Conservation (phyloP, 768 basidiomycete genomes). For the Kwoniella newhampshirensis region DNA sequence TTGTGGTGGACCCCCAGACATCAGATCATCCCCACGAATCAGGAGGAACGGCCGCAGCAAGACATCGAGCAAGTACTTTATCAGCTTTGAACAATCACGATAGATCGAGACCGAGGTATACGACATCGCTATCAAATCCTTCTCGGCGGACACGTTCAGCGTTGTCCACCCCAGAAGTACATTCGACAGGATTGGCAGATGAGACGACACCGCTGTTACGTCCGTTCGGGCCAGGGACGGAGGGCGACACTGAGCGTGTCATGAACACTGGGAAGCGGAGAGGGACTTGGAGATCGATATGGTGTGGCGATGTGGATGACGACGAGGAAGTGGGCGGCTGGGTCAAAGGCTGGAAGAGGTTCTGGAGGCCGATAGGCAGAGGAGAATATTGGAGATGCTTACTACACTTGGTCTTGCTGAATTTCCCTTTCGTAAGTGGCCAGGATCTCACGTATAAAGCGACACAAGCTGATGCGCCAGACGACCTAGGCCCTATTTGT, state of each 20-base stretch:
- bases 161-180: constrained; percentile 8
- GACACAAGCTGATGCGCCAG: neutral
- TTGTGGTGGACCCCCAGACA: neutral
- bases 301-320: constrained; percentile 39
- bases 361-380: constrained; percentile 35
- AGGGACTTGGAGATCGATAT: constrained; percentile 30
- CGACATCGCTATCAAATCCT: constrained; percentile 4
- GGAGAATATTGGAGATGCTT: constrained; percentile 44
- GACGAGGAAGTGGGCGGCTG: constrained; percentile 23
- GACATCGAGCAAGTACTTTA: constrained; percentile 30
- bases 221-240: constrained; percentile 7
- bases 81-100: constrained; percentile 16
- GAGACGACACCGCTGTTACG: constrained; percentile 34
- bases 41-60: neutral
- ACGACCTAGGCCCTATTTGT: constrained; percentile 43
- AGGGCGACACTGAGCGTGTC: neutral
- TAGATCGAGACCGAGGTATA: constrained; percentile 10
- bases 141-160: constrained; percentile 12
- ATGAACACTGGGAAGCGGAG: constrained; percentile 7
- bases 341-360: constrained; percentile 37
- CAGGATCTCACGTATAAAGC: neutral
- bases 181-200: constrained; percentile 4
- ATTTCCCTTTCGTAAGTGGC: constrained; percentile 50
- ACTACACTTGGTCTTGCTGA: constrained; percentile 46
- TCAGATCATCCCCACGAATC: neutral